Evolutionary conservation across 2,329 filamentous ascomycete species (phyloP).

Genomic region (Xylaria sp.): DNA sequence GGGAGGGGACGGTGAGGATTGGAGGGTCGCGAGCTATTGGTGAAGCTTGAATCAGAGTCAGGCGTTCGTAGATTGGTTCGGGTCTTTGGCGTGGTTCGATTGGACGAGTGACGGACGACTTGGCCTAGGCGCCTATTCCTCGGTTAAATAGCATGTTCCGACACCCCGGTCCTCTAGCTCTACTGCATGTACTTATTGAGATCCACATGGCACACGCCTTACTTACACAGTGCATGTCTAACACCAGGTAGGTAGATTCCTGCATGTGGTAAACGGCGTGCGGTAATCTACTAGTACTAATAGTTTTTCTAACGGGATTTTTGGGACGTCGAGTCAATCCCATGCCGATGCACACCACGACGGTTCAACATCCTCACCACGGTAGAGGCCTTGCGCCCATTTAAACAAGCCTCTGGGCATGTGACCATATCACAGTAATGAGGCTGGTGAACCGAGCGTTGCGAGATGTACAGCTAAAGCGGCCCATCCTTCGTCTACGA

Average conservation of each 20-base stretch:
- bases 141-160: conserved; percentile 43
- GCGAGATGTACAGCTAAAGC: conserved; percentile 50
- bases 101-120: conserved; percentile 31
- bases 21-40: conserved; percentile 39
- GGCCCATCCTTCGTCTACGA: conserved; percentile 38
- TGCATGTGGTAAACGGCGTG: background rate
- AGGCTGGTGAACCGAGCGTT: conserved; percentile 47
- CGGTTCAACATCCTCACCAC: conserved; percentile 4
- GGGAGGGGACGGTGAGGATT: conserved; percentile 4
- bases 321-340: background rate
- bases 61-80: conserved; percentile 25
- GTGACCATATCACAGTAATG: conserved; percentile 50
- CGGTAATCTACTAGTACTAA: background rate
- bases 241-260: too few species aligned
- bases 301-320: background rate
- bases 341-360: conserved; percentile 16
- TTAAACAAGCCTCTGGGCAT: conserved; percentile 38
- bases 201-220: too few species aligned
- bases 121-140: conserved; percentile 42
- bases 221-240: too few species aligned
- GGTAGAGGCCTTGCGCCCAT: conserved; percentile 6
- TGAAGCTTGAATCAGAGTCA: conserved; percentile 42
- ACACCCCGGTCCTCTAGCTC: too few species aligned
- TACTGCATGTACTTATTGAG: background rate
- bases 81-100: conserved; percentile 37